These are phyloP conservation scores for Aspergillus leporis DNA, from an alignment of 495 filamentous ascomycete genomes.

Conservation along the genomic window DNA sequence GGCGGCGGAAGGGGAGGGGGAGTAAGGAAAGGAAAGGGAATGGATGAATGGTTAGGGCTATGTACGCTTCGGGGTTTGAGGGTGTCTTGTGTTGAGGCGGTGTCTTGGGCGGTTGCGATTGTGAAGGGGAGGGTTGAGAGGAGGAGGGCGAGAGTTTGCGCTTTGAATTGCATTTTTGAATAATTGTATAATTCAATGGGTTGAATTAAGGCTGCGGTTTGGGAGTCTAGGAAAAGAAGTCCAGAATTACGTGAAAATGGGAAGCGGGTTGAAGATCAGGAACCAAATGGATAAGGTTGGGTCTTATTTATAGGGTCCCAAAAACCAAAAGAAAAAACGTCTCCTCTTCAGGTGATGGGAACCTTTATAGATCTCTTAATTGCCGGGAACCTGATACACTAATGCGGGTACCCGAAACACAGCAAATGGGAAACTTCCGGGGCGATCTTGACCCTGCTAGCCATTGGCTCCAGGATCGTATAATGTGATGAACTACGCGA, in stretches of 20 bases:
- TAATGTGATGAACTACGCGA: too few relatives aligned
- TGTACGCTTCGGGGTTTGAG: constrained; percentile 27
- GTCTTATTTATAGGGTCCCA: background rate
- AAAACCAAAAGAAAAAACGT: background rate
- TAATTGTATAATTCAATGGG: background rate
- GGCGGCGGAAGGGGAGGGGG: too few relatives aligned
- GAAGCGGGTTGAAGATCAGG: too few relatives aligned
- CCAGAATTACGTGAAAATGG: too few relatives aligned
- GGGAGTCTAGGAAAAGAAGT: background rate
- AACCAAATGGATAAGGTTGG: background rate
- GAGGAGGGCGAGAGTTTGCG: background rate
- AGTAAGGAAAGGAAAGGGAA: too few relatives aligned
- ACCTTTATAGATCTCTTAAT: too few relatives aligned
- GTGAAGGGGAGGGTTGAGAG: constrained; percentile 2
- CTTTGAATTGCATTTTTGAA: background rate
- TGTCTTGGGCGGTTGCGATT: constrained; percentile 8
- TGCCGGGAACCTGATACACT: background rate
- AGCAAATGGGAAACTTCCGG: constrained; percentile 1
- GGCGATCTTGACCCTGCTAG: background rate
- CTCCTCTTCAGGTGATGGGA: too few relatives aligned
- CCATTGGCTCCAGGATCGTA: background rate
- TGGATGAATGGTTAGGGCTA: background rate
- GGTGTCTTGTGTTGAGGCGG: constrained; percentile 7
- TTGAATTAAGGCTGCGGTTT: constrained; percentile 9
- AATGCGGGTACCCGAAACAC: constrained; percentile 4